A percentile compares a stretch with the other conserved stretches of the same genome.
phyloP scores from a whole-genome alignment of 176 grass and related monocot species.

The Musa schizocarpa region DNA sequence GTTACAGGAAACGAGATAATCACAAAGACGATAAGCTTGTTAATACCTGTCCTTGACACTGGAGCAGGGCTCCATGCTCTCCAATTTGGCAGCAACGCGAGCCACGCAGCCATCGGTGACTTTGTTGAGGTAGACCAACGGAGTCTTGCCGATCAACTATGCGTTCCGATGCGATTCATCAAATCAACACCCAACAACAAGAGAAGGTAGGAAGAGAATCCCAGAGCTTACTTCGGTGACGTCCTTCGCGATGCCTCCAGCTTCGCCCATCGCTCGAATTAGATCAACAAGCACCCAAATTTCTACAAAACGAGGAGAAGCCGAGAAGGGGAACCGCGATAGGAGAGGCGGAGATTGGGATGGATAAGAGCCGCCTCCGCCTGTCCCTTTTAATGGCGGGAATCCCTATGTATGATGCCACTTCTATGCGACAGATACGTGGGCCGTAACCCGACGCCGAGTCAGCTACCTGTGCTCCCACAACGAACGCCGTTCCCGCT shows the following conservation, averaged over 20 bases:
- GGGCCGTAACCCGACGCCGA: too few relatives aligned
- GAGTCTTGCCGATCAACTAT: slow-evolving; percentile 7
- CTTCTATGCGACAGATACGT: too few relatives aligned
- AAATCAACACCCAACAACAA: neutral
- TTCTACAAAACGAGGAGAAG: too few relatives aligned
- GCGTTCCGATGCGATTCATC: neutral
- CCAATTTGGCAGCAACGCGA: slow-evolving; percentile 5
- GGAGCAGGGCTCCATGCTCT: slow-evolving; percentile 18
- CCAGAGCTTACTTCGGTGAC: slow-evolving; percentile 1
- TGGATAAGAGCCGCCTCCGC: too few relatives aligned
- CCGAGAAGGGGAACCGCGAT: too few relatives aligned
- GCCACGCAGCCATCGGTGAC: slow-evolving; percentile 2
- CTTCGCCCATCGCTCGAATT: neutral
- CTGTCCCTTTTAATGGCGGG: too few relatives aligned
- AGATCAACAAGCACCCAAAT: too few relatives aligned
- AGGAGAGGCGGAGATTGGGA: too few relatives aligned
- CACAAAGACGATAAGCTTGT: neutral
- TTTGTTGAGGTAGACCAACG: slow-evolving; percentile 5
- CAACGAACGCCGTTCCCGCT: too few relatives aligned
- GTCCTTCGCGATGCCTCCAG: neutral
- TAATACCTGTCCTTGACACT: slow-evolving; percentile 9
- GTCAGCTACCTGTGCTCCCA: too few relatives aligned
- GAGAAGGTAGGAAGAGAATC: neutral
- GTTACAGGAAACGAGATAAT: neutral
- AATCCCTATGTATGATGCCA: too few relatives aligned